Percentiles rank a stretch among this genome's conserved stretches.
phyloP scores from a whole-genome alignment of 345 rosid genomes.

The Raphanus raphanistrum region DNA sequence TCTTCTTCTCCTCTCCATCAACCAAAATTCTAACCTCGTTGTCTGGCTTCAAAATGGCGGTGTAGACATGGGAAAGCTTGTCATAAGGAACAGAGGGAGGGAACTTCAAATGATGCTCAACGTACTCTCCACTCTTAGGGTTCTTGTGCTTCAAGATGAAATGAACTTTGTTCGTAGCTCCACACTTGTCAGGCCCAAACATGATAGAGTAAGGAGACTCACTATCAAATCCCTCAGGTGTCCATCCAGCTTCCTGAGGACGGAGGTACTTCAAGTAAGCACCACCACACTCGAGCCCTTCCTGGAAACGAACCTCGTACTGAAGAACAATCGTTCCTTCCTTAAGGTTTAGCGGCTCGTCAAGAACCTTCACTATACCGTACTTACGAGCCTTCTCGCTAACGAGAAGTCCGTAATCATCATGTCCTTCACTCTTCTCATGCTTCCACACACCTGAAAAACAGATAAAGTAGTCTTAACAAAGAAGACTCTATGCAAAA shows the following conservation, averaged over 20 bases:
- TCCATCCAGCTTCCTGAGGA: conserved; percentile 80
- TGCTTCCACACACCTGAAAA: conserved; percentile 74
- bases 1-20: conserved; percentile 85
- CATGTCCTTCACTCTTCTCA: conserved; percentile 80
- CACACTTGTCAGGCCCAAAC: conserved; percentile 95
- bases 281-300: conserved; percentile 92
- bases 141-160: conserved; percentile 86
- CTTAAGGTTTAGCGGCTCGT: conserved; percentile 56
- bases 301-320: conserved; percentile 72
- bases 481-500: conserved; percentile 18
- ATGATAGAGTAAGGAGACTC: conserved; percentile 81
- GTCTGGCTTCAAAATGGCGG: conserved; percentile 74
- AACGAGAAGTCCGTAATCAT: conserved; percentile 81
- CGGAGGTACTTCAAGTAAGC: conserved; percentile 77
- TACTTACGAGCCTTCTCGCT: conserved; percentile 74
- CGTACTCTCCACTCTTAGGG: conserved; percentile 75
- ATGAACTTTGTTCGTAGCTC: conserved; percentile 84
- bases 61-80: conserved; percentile 80
- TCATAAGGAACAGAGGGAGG: conserved; percentile 82
- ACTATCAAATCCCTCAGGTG: conserved; percentile 56
- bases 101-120: conserved; percentile 78
- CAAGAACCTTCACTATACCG: conserved; percentile 73
- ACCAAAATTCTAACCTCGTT: conserved; percentile 62
- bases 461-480: conserved; percentile 17
- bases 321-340: conserved; percentile 75